phyloP scores from a whole-genome alignment of 2,329 filamentous ascomycete genomes.

The Coniochaeta sp. region DNA sequence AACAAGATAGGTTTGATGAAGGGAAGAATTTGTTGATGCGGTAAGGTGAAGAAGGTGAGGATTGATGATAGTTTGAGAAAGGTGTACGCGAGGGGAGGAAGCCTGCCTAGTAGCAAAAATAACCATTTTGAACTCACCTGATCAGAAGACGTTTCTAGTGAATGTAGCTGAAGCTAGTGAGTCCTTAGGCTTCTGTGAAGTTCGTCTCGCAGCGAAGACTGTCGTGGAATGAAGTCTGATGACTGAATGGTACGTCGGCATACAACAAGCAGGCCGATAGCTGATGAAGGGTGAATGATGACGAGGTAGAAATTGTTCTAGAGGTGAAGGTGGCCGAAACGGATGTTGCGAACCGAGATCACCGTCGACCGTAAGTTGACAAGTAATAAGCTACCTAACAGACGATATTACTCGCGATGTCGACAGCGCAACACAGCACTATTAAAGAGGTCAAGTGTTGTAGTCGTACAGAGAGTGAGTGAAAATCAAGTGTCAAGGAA shows the following conservation, averaged over 20 bases:
- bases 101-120: no score
- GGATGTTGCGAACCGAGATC: not conserved
- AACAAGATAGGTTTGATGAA: not conserved
- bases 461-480: not conserved
- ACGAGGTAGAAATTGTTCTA: not conserved
- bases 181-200: not conserved
- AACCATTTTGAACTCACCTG: not conserved
- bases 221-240: not conserved
- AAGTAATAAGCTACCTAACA: not conserved
- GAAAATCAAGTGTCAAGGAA: not conserved
- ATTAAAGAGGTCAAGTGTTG: not conserved
- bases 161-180: not conserved
- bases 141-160: not conserved
- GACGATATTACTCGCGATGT: not conserved
- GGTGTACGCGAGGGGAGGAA: no score
- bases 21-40: not conserved
- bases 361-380: not conserved
- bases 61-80: not conserved
- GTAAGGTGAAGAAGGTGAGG: not conserved
- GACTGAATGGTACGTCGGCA: not conserved
- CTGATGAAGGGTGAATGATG: not conserved
- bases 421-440: not conserved
- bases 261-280: not conserved
- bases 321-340: not conserved
- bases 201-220: not conserved